Conservation (phyloP, 768 basidiomycete genomes). For the Pulveroboletus frians region DNA sequence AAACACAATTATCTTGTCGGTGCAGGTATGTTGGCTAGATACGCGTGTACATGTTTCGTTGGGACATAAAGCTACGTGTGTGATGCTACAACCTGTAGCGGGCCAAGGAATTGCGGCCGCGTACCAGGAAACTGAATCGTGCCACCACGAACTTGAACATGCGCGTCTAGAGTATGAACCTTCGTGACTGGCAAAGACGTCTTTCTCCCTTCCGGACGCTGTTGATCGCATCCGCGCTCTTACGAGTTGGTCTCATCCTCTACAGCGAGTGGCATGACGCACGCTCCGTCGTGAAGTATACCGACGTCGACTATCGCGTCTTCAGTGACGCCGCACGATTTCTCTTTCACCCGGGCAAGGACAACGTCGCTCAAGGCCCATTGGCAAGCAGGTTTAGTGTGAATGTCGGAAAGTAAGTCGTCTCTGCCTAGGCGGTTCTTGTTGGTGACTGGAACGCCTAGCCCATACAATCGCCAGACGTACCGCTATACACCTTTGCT, state of each 20-base stretch:
- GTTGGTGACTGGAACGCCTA: conserved; percentile 28
- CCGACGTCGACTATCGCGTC: conserved; percentile 96
- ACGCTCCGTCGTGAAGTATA: conserved; percentile 83
- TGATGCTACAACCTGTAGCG: neutral
- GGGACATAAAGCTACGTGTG: neutral
- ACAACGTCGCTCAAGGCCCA: conserved; percentile 59
- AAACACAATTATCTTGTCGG: conserved; percentile 34
- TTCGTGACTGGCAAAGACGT: conserved; percentile 6
- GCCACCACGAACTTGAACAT: neutral
- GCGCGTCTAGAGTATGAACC: neutral
- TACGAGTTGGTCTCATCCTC: conserved; percentile 67
- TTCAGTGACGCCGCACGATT: conserved; percentile 89
- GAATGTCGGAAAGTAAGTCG: conserved; percentile 73
- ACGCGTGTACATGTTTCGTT: neutral
- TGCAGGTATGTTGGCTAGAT: conserved; percentile 37
- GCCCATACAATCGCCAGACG: conserved; percentile 87
- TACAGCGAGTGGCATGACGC: conserved; percentile 92
- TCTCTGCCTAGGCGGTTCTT: neutral
- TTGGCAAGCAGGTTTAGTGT: conserved; percentile 37
- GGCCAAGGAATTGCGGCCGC: too few species aligned
- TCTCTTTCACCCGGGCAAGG: conserved; percentile 44
- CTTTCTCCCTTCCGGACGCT: conserved; percentile 45
- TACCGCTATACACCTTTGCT: conserved; percentile 96
- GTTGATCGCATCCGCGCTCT: conserved; percentile 45
- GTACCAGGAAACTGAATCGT: neutral